Conservation (phyloP, 202 grass and related monocot genomes). For the Brachypodium distachyon region DNA sequence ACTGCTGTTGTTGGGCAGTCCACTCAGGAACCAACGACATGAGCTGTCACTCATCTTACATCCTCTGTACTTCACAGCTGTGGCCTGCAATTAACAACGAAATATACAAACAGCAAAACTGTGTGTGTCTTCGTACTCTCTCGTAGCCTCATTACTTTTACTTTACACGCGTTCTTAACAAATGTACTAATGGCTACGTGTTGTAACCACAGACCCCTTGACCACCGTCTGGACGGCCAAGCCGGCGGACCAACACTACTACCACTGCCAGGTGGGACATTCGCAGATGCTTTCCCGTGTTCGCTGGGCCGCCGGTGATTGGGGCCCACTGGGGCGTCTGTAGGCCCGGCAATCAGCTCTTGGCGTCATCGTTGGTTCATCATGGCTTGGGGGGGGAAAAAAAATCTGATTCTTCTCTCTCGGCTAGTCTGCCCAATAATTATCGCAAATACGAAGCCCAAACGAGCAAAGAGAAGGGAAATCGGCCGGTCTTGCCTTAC, state of each 20-base stretch:
- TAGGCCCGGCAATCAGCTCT: neutral
- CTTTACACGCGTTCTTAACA: neutral
- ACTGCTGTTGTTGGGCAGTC: constrained; percentile 5
- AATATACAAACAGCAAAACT: neutral
- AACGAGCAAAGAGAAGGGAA: neutral
- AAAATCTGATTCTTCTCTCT: neutral
- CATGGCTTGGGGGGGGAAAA: neutral
- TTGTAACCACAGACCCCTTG: neutral
- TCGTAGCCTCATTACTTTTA: neutral
- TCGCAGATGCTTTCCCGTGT: neutral
- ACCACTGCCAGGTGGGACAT: neutral
- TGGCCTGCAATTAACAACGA: neutral
- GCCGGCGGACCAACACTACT: neutral
- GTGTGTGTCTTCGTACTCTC: neutral
- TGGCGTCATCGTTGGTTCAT: neutral
- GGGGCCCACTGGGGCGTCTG: neutral
- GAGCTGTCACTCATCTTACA: constrained; percentile 19
- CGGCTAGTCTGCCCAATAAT: neutral
- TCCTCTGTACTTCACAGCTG: neutral
- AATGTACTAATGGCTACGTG: too few species aligned
- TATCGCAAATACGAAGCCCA: neutral
- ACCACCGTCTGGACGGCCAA: neutral
- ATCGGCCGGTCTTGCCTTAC: neutral
- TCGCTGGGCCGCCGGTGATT: neutral
- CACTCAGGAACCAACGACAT: neutral